Percentiles rank a stretch among this genome's conserved stretches.
Conservation (phyloP, 2,329 filamentous ascomycete species). For the Xylaria arbuscula region DNA sequence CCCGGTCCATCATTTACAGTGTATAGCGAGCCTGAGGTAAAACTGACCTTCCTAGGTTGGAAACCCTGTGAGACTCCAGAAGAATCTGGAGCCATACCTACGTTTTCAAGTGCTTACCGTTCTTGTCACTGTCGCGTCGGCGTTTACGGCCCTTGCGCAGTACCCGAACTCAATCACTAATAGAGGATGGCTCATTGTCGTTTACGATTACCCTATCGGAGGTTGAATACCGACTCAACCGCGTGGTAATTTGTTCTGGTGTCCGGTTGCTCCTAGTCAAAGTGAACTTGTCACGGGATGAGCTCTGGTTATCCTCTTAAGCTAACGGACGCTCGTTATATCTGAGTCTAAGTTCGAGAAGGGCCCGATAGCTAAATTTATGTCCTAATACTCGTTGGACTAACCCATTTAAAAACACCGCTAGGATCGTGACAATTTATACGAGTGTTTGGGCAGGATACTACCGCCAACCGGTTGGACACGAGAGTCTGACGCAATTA, state of each 20-base stretch:
- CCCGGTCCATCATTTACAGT: slow-evolving; percentile 6
- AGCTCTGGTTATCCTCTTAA: background rate
- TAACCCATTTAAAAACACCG: background rate
- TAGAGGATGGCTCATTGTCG: background rate
- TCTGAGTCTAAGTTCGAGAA: slow-evolving; percentile 17
- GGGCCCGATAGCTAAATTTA: slow-evolving; percentile 6
- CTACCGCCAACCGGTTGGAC: slow-evolving; percentile 22
- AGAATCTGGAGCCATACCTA: slow-evolving; percentile 17
- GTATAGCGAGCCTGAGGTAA: slow-evolving; percentile 25
- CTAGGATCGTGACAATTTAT: slow-evolving; percentile 10
- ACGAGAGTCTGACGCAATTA: slow-evolving; percentile 25
- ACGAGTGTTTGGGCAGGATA: slow-evolving; percentile 21
- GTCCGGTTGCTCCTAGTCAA: slow-evolving; percentile 9
- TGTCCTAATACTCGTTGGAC: slow-evolving; percentile 18
- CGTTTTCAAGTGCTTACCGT: slow-evolving; percentile 26
- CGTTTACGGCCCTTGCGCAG: slow-evolving; percentile 30
- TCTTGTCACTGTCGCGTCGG: slow-evolving; percentile 19
- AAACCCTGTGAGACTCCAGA: slow-evolving; percentile 27
- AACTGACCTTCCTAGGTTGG: slow-evolving; percentile 37
- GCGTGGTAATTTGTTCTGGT: background rate
- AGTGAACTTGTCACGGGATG: background rate
- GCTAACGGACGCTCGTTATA: slow-evolving; percentile 12
- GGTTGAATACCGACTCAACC: slow-evolving; percentile 1
- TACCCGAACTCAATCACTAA: slow-evolving; percentile 12
- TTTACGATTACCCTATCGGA: slow-evolving; percentile 19